Evolutionary conservation across 2,329 filamentous ascomycete species (phyloP).

Genomic region (Sphaerostilbella broomeana): DNA sequence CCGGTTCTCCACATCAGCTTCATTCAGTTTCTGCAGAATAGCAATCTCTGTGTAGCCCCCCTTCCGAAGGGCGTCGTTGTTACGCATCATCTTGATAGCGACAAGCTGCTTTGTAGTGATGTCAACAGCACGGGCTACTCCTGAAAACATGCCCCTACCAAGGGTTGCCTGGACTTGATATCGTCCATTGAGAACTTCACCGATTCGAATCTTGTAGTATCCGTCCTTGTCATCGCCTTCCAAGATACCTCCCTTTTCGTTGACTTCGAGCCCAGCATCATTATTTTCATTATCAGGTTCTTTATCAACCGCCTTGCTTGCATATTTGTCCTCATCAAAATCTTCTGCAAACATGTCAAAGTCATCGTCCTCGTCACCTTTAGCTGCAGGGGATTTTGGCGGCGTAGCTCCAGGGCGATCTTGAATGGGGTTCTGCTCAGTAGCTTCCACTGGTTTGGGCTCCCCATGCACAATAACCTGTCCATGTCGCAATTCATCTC

Average conservation of each 20-base stretch:
- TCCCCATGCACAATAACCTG: constrained; percentile 47
- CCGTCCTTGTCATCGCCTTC: constrained; percentile 93
- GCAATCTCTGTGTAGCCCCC: constrained; percentile 92
- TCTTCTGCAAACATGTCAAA: constrained; percentile 89
- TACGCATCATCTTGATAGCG: constrained; percentile 95
- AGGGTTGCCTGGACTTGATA: constrained; percentile 85
- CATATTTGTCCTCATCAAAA: constrained; percentile 60
- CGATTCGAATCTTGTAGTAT: constrained; percentile 91
- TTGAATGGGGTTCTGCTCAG: constrained; percentile 25
- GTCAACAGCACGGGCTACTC: constrained; percentile 84
- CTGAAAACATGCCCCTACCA: constrained; percentile 93
- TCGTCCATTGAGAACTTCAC: constrained; percentile 80
- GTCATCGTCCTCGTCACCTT: constrained; percentile 58
- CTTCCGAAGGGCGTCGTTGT: constrained; percentile 88
- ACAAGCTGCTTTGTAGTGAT: constrained; percentile 68
- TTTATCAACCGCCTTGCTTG: constrained; percentile 39
- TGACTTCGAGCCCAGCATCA: constrained; percentile 42
- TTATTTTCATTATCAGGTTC: constrained; percentile 33
- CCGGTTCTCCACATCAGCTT: constrained; percentile 78
- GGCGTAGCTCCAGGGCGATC: constrained; percentile 19
- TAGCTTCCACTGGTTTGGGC: constrained; percentile 18
- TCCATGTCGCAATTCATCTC: constrained; percentile 58
- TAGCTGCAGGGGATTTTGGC: constrained; percentile 23
- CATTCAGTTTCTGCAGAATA: constrained; percentile 80
- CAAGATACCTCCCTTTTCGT: constrained; percentile 69